A percentile compares a stretch with the other conserved stretches of the same genome.
Evolutionary conservation across 2,329 filamentous ascomycete species (phyloP).

Genomic region (Immersiporthe knoxdaviesiana): DNA sequence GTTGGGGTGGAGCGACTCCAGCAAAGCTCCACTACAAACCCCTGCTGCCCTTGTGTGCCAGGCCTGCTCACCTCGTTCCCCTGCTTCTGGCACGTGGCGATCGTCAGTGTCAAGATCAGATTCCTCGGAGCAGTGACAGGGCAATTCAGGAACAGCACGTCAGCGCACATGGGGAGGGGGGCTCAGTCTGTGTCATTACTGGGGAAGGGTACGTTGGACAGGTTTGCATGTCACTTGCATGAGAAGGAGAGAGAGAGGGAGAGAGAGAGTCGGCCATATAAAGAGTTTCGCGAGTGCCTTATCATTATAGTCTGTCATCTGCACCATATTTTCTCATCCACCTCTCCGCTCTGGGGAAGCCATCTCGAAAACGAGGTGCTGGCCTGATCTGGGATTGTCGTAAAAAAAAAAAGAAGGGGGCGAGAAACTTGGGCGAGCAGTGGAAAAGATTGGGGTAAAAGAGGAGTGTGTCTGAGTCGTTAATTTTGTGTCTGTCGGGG

Average conservation of each 20-base stretch:
- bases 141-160: conserved; percentile 6
- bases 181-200: not conserved
- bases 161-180: not conserved
- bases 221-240: not conserved
- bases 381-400: conserved; percentile 16
- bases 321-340: conserved; percentile 28
- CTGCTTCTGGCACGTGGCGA: conserved; percentile 17
- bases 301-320: conserved; percentile 30
- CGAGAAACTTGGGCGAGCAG: conserved; percentile 18
- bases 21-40: not conserved
- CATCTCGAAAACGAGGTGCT: conserved; percentile 18
- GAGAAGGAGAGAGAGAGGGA: not conserved
- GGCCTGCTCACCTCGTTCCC: conserved; percentile 7
- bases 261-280: not conserved
- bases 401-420: conserved; percentile 20
- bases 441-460: conserved; percentile 21
- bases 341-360: conserved; percentile 23
- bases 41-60: conserved; percentile 12
- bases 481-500: conserved; percentile 21
- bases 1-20: not conserved
- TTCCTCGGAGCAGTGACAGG: conserved; percentile 10
- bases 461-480: conserved; percentile 19
- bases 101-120: conserved; percentile 10
- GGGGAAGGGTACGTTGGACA: not conserved
- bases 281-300: conserved; percentile 18